phyloP scores from a whole-genome alignment of 148 eudicot species.

The Rhododendron ferrugineum region DNA sequence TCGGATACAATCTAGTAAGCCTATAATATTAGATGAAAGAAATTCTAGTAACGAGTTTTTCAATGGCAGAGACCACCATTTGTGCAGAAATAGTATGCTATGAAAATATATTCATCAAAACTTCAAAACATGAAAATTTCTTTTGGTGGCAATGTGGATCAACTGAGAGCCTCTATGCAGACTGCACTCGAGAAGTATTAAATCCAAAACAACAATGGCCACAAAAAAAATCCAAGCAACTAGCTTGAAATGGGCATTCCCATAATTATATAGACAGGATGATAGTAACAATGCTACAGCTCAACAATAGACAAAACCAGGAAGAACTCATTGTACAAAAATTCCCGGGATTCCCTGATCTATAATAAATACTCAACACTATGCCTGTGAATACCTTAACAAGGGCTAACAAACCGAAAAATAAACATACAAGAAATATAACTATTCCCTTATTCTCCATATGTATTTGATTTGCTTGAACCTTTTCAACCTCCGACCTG shows the following conservation, averaged over 20 bases:
- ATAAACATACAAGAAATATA: conserved; percentile 53
- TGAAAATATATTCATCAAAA: neutral
- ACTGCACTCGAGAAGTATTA: neutral
- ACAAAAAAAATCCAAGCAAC: neutral
- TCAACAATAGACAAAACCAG: conserved; percentile 64
- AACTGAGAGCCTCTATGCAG: neutral
- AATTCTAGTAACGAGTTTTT: neutral
- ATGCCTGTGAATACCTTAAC: conserved; percentile 44
- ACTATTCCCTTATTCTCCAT: conserved; percentile 87
- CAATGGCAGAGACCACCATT: neutral
- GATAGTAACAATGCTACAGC: conserved; percentile 47
- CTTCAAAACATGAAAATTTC: neutral
- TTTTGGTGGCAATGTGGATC: neutral
- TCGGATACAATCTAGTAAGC: neutral
- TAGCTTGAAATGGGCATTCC: neutral
- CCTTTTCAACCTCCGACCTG: conserved; percentile 73
- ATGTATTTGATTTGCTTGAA: conserved; percentile 56
- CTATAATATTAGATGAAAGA: neutral
- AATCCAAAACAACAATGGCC: neutral
- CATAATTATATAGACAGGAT: conserved; percentile 54
- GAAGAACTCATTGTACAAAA: conserved; percentile 70
- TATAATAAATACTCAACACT: conserved; percentile 36
- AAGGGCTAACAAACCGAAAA: conserved; percentile 55
- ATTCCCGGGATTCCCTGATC: conserved; percentile 53
- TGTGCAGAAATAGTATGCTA: neutral